Conservation (phyloP, 257 asterid species). For the Solanum lignicaule region DNA sequence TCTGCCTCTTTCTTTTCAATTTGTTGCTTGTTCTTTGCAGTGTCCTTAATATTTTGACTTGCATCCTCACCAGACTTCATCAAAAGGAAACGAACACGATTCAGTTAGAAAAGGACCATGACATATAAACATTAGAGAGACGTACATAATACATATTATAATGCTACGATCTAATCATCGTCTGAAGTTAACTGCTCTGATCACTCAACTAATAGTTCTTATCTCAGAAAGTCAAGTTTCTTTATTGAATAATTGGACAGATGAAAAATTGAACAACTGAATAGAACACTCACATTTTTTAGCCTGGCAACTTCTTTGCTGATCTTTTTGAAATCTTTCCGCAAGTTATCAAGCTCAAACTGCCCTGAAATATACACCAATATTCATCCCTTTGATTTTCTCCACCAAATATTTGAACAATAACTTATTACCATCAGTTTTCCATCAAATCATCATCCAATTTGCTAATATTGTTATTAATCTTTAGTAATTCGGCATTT, state of each 20-base stretch:
- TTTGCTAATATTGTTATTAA: background rate
- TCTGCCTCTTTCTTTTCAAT: slow-evolving; percentile 54
- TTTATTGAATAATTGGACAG: background rate
- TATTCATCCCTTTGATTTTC: background rate
- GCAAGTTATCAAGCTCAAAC: slow-evolving; percentile 63
- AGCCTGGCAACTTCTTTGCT: slow-evolving; percentile 70
- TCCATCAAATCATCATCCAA: background rate
- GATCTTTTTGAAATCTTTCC: slow-evolving; percentile 59
- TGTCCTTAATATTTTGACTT: slow-evolving; percentile 29
- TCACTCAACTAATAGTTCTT: too few relatives aligned
- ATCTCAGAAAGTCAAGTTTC: too few relatives aligned
- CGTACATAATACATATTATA: background rate
- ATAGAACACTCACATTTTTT: slow-evolving; percentile 46
- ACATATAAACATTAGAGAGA: background rate
- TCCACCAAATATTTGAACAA: background rate
- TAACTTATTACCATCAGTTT: background rate
- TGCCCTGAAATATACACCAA: slow-evolving; percentile 44
- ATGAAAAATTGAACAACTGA: background rate
- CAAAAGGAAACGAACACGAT: background rate
- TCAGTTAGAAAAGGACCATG: background rate
- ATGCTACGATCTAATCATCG: background rate
- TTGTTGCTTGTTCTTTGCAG: slow-evolving; percentile 50
- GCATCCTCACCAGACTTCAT: slow-evolving; percentile 56
- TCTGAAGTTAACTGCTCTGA: background rate
- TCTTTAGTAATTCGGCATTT: background rate